A percentile compares a stretch with the other conserved stretches of the same genome.
Conservation (phyloP, 768 basidiomycete genomes). For the Collybia sordida region DNA sequence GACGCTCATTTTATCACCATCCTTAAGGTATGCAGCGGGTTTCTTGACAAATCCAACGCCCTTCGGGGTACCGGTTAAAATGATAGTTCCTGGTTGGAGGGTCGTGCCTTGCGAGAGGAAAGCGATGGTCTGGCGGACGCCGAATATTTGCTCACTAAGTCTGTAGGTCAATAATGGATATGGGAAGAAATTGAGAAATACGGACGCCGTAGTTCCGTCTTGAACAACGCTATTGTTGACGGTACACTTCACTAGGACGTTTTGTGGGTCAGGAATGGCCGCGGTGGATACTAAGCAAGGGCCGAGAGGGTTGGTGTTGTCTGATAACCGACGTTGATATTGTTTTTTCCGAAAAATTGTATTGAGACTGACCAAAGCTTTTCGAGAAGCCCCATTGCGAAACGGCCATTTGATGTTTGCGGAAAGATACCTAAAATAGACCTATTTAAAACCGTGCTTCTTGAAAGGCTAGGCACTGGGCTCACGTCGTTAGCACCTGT, state of each 20-base stretch:
- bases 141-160: slow-evolving; percentile 78
- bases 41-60: slow-evolving; percentile 80
- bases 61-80: slow-evolving; percentile 81
- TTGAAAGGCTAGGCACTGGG: slow-evolving; percentile 5
- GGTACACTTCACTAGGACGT: slow-evolving; percentile 56
- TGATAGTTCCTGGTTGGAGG: slow-evolving; percentile 76
- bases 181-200: neutral
- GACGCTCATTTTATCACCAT: slow-evolving; percentile 70
- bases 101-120: slow-evolving; percentile 87
- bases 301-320: slow-evolving; percentile 74
- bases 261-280: slow-evolving; percentile 65
- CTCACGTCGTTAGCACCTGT: slow-evolving; percentile 76
- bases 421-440: slow-evolving; percentile 65
- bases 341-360: neutral
- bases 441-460: neutral
- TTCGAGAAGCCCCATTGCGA: slow-evolving; percentile 91
- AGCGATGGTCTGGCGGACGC: slow-evolving; percentile 70
- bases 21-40: slow-evolving; percentile 67
- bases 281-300: slow-evolving; percentile 75
- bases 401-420: slow-evolving; percentile 76
- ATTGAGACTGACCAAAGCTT: slow-evolving; percentile 60
- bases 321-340: slow-evolving; percentile 24
- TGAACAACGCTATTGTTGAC: slow-evolving; percentile 72
- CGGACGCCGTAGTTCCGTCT: slow-evolving; percentile 77
- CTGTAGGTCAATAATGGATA: neutral